These are phyloP conservation scores for Acanthamoeba castellanii DNA, from an alignment of 208 protist genomes.

Conservation along the genomic window DNA sequence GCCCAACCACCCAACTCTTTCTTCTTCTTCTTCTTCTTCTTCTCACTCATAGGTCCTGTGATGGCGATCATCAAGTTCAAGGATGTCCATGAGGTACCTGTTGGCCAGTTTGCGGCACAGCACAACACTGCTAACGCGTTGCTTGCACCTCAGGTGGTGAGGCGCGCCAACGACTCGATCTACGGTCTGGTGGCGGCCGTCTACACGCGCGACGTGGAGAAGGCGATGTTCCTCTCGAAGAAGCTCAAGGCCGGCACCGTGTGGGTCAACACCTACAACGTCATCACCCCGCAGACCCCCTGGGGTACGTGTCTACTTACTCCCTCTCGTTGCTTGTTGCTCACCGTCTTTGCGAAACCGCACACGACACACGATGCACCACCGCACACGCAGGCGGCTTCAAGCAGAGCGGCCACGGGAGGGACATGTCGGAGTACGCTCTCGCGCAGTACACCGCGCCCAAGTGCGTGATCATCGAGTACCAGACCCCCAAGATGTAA, in stretches of 20 bases:
- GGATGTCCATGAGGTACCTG: constrained; percentile 28
- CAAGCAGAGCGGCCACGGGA: constrained; percentile 45
- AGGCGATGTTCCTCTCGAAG: constrained; percentile 44
- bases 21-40: neutral
- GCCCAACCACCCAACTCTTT: neutral
- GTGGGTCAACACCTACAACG: constrained; percentile 65
- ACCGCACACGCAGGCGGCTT: constrained; percentile 5
- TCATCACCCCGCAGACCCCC: constrained; percentile 43
- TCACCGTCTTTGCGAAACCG: too few species aligned
- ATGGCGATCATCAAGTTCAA: constrained; percentile 66
- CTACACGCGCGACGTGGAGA: constrained; percentile 40
- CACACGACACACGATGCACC: too few species aligned
- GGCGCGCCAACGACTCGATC: constrained; percentile 48
- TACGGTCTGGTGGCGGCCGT: constrained; percentile 42
- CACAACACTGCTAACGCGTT: neutral
- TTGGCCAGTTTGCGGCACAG: neutral
- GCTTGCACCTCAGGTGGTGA: neutral
- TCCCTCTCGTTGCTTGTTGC: too few species aligned
- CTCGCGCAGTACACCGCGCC: constrained; percentile 44
- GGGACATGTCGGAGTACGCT: constrained; percentile 47
- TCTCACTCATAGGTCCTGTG: neutral
- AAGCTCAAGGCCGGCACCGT: constrained; percentile 51
- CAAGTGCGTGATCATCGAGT: constrained; percentile 67
- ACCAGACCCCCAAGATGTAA: constrained; percentile 39
- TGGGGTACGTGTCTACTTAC: neutral